Base-by-base conservation (phyloP, 208 protist species). In the Porcisia deanei region DNA sequence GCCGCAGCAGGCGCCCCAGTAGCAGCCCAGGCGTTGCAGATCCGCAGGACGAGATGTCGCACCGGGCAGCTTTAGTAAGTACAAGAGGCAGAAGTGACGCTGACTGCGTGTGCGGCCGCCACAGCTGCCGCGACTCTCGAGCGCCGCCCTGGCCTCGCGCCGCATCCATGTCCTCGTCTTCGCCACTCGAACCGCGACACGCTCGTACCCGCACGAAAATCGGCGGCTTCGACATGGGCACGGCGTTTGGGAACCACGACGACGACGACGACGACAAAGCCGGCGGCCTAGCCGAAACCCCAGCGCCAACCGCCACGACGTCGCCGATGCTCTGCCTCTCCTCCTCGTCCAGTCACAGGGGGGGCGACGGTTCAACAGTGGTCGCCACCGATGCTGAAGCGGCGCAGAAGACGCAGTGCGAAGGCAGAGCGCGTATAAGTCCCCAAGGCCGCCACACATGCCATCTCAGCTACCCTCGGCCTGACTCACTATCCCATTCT, bases 321-420 rank as follows among this genome's bases (percentile, higher is more conserved):
- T 18, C 34, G 3, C 63, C 76, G 39, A 64, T 75, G 76, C 70
- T 80, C 25, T 63, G 76, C 20, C 68, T 71, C 52, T 75, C 76
- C 63, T 58, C 75, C 70, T 80, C 76, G 9, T 68, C 58, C 0
- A 52, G 43, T 7, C 59, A 57, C 53, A 49, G 41, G 60, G 60
- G 65, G 60, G 60, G 65, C 55, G 41, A 47, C 47, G 9, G 34
- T 67, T n/a, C 60, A 34, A n/a, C n/a, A 47, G 22, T 5, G 12
- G 57, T 22, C 25, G 59, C 1, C 10, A 3, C 43, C 5, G 47
- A 71, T 8, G 16, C 20, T 1, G 66, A 37, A 37, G 39, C n/a
- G 39, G 34, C 59, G 14, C 22, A 39, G 58, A 63, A 63, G 58
- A 30, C 30, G 58, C 37, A 43, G 16, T 18, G 25, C 59, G 16